Evolutionary conservation across 805 yeast species (phyloP), one percentile per base, ranked within the genome.

Genomic region (Kluyveromyces starmeri): DNA sequence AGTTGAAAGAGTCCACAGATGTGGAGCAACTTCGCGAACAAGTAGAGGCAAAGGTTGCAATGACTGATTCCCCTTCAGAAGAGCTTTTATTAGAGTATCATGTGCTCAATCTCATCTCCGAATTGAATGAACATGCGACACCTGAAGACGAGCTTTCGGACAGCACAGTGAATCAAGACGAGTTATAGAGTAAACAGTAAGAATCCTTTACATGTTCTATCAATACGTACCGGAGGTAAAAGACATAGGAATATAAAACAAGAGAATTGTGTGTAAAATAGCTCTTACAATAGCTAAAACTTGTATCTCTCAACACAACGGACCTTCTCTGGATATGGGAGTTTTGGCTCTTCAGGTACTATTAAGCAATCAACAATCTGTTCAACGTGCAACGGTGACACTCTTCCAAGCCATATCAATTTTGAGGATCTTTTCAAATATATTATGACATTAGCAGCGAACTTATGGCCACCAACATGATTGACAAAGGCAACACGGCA

Each of bases 391-490:
- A 68, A 66, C 4, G 97, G 97, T 3, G 73, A 67, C 36, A 94
- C 79, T 41, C 89, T 69, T 1, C 94, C 98, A 51, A 84, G 63
- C 96, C 96, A 86, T 19, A 86, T 71, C 38, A 78, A 76, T 44
- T 83, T 61, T 14, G 40, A 39, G 3, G 56, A 40, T 3, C 43
- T 48, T 43, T 70, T 75, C 43, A 76, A 61, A 52, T 85, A 86
- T 11, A 89, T 72, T 34, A 85, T 68, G 3, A 84, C 82, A 55
- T 89, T 89, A 2, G 96, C 96, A 1, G 92, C 85, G 58, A 67
- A 92, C 57, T 92, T 92, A 60, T 89, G 98, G 4, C 97, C 97
- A 5, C 98, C 98, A 18, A 89, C 82, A 56, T 89, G 98, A 50
- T 83, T 86, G 20, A 82, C 71, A 46, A 56, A 86, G 2, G 70